These are phyloP conservation scores for Vigna reflexopilosa DNA, from an alignment of 306 rosid genomes.

Conservation along the genomic window DNA sequence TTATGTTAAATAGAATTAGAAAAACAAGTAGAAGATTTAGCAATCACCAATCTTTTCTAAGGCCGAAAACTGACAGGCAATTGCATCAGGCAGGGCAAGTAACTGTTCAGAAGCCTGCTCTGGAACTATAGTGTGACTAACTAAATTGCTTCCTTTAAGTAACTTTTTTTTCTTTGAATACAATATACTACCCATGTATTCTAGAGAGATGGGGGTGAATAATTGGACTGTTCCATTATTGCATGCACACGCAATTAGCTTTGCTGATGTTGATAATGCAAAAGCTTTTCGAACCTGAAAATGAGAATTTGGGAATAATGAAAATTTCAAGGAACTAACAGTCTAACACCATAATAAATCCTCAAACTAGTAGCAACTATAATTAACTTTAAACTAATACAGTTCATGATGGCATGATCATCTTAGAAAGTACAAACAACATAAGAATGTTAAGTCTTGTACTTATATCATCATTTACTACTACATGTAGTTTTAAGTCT, in stretches of 20 bases:
- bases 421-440: constrained; percentile 32
- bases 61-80: constrained; percentile 74
- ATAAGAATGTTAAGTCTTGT: constrained; percentile 22
- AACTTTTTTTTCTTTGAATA: constrained; percentile 61
- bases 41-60: constrained; percentile 78
- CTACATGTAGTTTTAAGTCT: constrained; percentile 18
- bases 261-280: constrained; percentile 65
- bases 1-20: constrained; percentile 10
- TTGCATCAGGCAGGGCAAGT: constrained; percentile 71
- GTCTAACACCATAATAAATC: constrained; percentile 13
- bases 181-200: constrained; percentile 56
- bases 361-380: constrained; percentile 4
- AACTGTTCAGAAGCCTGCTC: constrained; percentile 51
- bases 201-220: constrained; percentile 57
- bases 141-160: constrained; percentile 41
- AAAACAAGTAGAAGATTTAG: constrained; percentile 31
- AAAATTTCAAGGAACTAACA: constrained; percentile 26
- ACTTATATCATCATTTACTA: constrained; percentile 29
- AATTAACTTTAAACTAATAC: constrained; percentile 29
- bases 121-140: constrained; percentile 42
- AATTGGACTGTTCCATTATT: constrained; percentile 69
- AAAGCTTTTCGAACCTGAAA: constrained; percentile 73
- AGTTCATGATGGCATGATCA: constrained; percentile 30
- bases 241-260: constrained; percentile 85
- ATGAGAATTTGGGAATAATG: constrained; percentile 35